Conservation (phyloP, 345 rosid genomes). For the Theobroma cacao region DNA sequence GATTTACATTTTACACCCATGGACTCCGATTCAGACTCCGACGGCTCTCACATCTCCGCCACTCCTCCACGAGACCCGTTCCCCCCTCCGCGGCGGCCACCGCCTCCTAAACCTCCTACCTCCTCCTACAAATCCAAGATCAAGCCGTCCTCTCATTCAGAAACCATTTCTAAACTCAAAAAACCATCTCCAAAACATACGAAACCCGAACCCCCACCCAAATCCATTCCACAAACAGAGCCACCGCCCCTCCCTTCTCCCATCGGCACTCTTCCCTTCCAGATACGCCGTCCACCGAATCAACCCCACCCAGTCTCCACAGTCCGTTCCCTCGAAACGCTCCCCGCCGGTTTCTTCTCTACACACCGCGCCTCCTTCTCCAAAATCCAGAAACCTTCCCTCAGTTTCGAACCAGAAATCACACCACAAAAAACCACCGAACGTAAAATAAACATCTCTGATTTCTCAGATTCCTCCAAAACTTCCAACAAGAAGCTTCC, state of each 20-base stretch:
- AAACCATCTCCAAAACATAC: conserved; percentile 25
- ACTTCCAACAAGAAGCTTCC: conserved; percentile 39
- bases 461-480: conserved; percentile 18
- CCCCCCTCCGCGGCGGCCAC: conserved; percentile 25
- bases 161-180: conserved; percentile 27
- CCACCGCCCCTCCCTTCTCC: conserved; percentile 23
- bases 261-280: conserved; percentile 48
- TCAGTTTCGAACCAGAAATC: conserved; percentile 36
- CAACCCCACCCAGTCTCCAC: conserved; percentile 15
- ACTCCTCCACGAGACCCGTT: conserved; percentile 73
- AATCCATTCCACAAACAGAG: conserved; percentile 11
- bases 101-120: conserved; percentile 11
- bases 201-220: conserved; percentile 10
- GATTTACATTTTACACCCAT: conserved; percentile 19
- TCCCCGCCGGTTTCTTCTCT: conserved; percentile 58
- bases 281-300: conserved; percentile 47
- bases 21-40: conserved; percentile 88
- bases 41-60: conserved; percentile 78
- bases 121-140: conserved; percentile 25
- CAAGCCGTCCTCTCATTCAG: conserved; percentile 29
- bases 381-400: conserved; percentile 44
- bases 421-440: not conserved
- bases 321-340: conserved; percentile 36
- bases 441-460: not conserved
- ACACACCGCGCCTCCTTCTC: conserved; percentile 57